Conservation (phyloP, 2,329 filamentous ascomycete genomes). For the Talaromyces sp. region DNA sequence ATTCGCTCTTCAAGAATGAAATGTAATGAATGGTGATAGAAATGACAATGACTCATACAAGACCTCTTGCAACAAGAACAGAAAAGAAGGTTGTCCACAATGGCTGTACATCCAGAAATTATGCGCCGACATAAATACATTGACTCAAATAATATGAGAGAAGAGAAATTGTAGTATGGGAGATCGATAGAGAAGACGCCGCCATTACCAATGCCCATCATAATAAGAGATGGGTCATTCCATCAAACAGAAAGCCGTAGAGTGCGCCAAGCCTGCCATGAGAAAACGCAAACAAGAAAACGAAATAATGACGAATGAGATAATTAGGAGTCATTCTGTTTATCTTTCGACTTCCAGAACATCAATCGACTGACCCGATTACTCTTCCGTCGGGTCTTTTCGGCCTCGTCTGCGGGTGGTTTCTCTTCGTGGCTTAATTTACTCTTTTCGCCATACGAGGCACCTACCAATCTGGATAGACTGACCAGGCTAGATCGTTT, state of each 20-base stretch:
- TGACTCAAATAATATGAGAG: conserved; percentile 13
- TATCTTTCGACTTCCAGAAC: conserved; percentile 51
- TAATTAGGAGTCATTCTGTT: conserved; percentile 28
- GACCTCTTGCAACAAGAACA: conserved; percentile 5
- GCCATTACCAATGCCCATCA: conserved; percentile 15
- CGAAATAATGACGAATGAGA: not conserved
- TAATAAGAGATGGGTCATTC: conserved; percentile 6
- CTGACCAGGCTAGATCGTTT: conserved; percentile 50
- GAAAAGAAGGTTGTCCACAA: conserved; percentile 13
- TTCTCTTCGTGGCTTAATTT: conserved; percentile 47
- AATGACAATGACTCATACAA: conserved; percentile 11
- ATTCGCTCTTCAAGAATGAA: conserved; percentile 12
- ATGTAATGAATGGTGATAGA: conserved; percentile 5
- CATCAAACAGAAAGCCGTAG: conserved; percentile 4
- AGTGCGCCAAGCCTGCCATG: conserved; percentile 9
- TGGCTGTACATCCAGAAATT: conserved; percentile 14
- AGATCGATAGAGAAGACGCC: conserved; percentile 12
- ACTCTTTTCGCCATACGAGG: conserved; percentile 43
- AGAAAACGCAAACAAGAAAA: conserved; percentile 4
- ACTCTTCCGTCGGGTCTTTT: conserved; percentile 43
- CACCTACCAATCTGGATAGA: conserved; percentile 46
- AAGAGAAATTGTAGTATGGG: not conserved
- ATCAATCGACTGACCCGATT: conserved; percentile 48
- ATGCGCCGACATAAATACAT: conserved; percentile 17
- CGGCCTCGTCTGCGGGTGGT: conserved; percentile 38